Evolutionary conservation across 2,329 filamentous ascomycete genomes (phyloP), one percentile per base, ranked within the genome.

Genomic region (Botryosphaeria dothidea): DNA sequence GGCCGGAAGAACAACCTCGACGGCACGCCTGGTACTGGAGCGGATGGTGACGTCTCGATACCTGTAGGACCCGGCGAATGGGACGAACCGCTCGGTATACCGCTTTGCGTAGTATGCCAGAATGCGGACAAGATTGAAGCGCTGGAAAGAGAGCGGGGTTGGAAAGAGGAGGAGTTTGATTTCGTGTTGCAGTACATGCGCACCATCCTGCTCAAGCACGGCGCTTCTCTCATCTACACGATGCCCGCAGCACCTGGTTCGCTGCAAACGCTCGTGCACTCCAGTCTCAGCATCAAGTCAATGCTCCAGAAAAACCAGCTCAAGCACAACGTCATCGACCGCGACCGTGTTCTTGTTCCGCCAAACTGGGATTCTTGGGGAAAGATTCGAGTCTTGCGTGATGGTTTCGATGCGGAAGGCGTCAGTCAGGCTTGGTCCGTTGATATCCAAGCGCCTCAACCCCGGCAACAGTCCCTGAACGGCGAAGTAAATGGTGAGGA

Each of bases 321-420:
- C 11, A 73, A 77, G 61, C 75, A 93, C 75, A 96, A 97, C 71
- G 91, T 96, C 67, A 95, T 96, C 69, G 95, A 95, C 79, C 86
- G 94, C 66, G 93, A 97, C 77, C 96, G 96, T 83, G 93, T 99
- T 63, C 84, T 97, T 4, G 91, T 99, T 0, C 94, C 94, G 1
- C 91, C 93, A 17, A 97, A 97, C 76, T 99, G 95, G 95, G 95
- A 99, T 78, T 97, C 93, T 0, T 97, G 93, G 92, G 93, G 93
- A 66, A 99, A 98, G 79, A 97, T 99, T 66, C 86, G 94, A 46
- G 92, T 98, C 49, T 83, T 98, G 29, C 88, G 92, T 62, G 95
- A 97, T 74, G 92, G 90, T 0, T 98, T 98, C 71, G 92, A 98
- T 69, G 92, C 96, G 23, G 95, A 99, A 80, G 86, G 86, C 15